Conservation (phyloP, 2,329 filamentous ascomycete genomes). For the Sarocladiaceae sp. region DNA sequence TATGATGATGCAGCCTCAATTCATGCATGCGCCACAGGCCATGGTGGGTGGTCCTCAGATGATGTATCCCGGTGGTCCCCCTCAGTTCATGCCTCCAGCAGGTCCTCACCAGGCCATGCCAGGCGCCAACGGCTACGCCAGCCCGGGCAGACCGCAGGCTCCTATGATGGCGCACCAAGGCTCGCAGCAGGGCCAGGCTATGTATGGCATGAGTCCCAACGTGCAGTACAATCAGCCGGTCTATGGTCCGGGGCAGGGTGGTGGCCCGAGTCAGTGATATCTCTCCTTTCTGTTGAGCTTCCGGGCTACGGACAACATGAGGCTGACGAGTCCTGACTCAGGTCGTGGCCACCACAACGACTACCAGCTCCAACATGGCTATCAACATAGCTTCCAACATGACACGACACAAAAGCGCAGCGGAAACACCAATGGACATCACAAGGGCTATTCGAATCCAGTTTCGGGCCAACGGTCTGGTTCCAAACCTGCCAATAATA, state of each 20-base stretch:
- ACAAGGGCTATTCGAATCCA: conserved; percentile 17
- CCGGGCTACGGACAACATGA: background rate
- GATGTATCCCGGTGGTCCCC: conserved; percentile 68
- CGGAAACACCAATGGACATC: conserved; percentile 48
- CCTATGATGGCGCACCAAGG: conserved; percentile 94
- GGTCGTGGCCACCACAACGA: conserved; percentile 52
- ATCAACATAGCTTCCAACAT: conserved; percentile 59
- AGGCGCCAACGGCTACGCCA: conserved; percentile 75
- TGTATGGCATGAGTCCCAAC: conserved; percentile 69
- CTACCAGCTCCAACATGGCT: conserved; percentile 60
- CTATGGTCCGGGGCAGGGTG: conserved; percentile 55
- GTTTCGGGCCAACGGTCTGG: background rate
- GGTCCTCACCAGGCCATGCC: conserved; percentile 53
- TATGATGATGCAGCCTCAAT: conserved; percentile 80
- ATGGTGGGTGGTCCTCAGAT: conserved; percentile 67
- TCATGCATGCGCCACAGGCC: conserved; percentile 65
- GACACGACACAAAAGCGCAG: conserved; percentile 51
- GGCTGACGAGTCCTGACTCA: conserved; percentile 30
- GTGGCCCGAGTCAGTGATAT: conserved; percentile 61
- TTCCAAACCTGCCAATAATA: background rate
- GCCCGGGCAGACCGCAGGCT: conserved; percentile 70
- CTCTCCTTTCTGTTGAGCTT: background rate
- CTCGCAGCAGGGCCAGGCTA: conserved; percentile 81
- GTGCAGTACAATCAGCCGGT: conserved; percentile 67
- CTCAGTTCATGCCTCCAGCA: conserved; percentile 57